phyloP scores from a whole-genome alignment of 305 asterid genomes.

The Solanum hybrid region DNA sequence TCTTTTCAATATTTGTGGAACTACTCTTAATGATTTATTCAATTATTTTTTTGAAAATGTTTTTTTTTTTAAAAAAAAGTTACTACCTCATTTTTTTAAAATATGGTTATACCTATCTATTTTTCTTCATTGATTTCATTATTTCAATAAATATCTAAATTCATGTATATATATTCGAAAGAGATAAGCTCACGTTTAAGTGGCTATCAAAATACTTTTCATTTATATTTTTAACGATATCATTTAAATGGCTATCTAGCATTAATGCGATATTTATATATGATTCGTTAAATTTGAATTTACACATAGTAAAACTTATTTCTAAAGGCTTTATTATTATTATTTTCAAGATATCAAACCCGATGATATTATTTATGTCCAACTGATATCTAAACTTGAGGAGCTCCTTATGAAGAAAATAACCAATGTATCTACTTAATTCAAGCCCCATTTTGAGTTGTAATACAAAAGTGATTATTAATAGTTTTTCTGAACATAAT shows the following conservation, averaged over 20 bases:
- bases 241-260: neutral
- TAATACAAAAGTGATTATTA: neutral
- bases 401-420: neutral
- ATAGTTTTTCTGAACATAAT: neutral
- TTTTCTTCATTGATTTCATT: neutral
- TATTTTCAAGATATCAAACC: neutral
- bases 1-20: too few relatives aligned
- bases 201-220: neutral
- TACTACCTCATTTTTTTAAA: neutral
- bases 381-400: neutral
- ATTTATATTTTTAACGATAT: too few relatives aligned
- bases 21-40: neutral
- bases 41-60: neutral
- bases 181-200: neutral
- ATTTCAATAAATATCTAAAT: neutral
- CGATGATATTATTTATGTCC: neutral
- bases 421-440: neutral
- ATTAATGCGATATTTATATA: too few relatives aligned
- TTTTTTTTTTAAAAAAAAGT: neutral
- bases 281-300: neutral
- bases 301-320: too few relatives aligned
- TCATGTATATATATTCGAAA: neutral
- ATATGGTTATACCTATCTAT: neutral
- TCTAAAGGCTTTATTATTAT: too few relatives aligned
- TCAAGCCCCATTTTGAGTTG: neutral